Conservation (phyloP, 225 moss, liverwort and hornwort species). For the Anthoceros angustus region DNA sequence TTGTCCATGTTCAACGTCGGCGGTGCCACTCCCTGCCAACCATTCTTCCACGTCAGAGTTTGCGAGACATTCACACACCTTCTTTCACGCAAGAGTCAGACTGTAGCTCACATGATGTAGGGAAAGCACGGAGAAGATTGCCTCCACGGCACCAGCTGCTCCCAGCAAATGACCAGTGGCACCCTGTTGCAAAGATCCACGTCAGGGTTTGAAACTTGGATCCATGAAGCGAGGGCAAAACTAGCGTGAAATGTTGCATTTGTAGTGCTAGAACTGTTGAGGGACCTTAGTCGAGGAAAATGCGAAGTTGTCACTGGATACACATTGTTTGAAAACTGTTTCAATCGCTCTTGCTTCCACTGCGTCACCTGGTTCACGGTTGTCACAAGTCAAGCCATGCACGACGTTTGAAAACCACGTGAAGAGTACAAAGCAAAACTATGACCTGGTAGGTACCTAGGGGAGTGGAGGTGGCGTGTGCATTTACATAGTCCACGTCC, state of each 20-base stretch:
- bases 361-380: constrained; percentile 44
- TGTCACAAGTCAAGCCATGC: neutral
- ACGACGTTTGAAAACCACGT: neutral
- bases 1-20: constrained; percentile 63
- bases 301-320: constrained; percentile 28
- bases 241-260: too few relatives aligned
- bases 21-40: constrained; percentile 71
- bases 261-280: too few relatives aligned
- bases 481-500: constrained; percentile 77
- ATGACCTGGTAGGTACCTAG: constrained; percentile 35
- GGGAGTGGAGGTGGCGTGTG: constrained; percentile 95
- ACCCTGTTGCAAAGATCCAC: constrained; percentile 25
- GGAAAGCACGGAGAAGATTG: constrained; percentile 73
- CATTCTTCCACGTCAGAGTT: neutral
- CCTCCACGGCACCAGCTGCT: constrained; percentile 96
- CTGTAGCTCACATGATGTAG: constrained; percentile 49
- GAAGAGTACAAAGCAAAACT: neutral
- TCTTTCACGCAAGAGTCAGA: neutral
- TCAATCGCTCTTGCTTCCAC: constrained; percentile 79
- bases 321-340: constrained; percentile 51
- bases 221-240: too few relatives aligned
- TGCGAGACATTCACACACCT: neutral
- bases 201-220: neutral
- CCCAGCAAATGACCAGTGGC: constrained; percentile 90
- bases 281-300: constrained; percentile 89